Evolutionary conservation across 2,329 filamentous ascomycete species (phyloP).

Genomic region (Penicillium hordei): DNA sequence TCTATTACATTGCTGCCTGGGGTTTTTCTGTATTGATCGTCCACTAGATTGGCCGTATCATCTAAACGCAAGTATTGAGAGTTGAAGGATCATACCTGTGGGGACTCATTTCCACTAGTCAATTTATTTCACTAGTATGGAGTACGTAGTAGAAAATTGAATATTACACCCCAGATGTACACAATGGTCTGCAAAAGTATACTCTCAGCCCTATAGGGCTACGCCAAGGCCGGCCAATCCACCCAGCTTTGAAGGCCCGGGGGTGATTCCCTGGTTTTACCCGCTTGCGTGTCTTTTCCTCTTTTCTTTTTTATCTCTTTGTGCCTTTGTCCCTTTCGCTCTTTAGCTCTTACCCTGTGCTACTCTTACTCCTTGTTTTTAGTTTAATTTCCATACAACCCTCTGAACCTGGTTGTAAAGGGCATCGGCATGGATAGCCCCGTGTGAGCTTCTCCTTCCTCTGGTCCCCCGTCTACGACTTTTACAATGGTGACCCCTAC

Average conservation of each 20-base stretch:
- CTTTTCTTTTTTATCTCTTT: background rate
- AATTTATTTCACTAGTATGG: background rate
- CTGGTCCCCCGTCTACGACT: background rate
- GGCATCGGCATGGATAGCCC: background rate
- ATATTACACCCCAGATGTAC: background rate
- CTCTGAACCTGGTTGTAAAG: background rate
- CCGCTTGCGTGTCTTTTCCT: constrained; percentile 2
- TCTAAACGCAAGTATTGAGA: background rate
- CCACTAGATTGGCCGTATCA: background rate
- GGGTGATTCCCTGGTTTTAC: background rate
- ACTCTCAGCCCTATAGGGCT: constrained; percentile 29
- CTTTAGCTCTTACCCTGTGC: background rate
- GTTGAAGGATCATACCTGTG: background rate
- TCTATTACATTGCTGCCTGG: background rate
- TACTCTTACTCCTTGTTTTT: background rate
- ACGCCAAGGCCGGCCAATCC: constrained; percentile 16
- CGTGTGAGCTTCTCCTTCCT: constrained; percentile 9
- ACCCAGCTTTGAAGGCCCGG: background rate
- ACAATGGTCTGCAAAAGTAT: background rate
- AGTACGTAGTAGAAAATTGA: no score
- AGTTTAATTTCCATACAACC: background rate
- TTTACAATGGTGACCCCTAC: constrained; percentile 14
- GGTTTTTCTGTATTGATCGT: background rate
- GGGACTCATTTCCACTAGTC: background rate
- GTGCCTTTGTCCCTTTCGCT: background rate